Conservation (phyloP, 768 basidiomycete genomes). For the Grammothele lineata region DNA sequence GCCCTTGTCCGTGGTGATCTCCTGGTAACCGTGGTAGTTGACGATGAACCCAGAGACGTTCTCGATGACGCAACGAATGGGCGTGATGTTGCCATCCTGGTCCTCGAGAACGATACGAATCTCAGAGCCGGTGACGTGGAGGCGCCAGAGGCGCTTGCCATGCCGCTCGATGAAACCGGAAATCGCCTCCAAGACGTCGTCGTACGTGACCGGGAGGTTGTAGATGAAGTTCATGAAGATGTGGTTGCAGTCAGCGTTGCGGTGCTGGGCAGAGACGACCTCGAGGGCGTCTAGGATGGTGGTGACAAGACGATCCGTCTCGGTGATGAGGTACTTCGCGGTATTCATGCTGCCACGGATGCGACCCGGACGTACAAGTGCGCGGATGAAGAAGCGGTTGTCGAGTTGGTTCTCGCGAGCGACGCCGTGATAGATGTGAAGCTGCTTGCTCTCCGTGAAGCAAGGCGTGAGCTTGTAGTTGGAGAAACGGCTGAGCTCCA, state of each 20-base stretch:
- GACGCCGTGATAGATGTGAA: constrained; percentile 95
- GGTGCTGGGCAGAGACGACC: constrained; percentile 83
- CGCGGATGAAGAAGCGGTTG: constrained; percentile 96
- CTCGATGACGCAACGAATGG: constrained; percentile 97
- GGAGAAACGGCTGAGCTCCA: constrained; percentile 93
- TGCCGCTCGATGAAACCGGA: constrained; percentile 99
- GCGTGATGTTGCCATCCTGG: constrained; percentile 88
- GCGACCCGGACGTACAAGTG: constrained; percentile 92
- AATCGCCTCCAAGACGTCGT: constrained; percentile 94
- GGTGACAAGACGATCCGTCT: constrained; percentile 95
- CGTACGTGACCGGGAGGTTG: constrained; percentile 91
- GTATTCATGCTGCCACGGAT: constrained; percentile 89
- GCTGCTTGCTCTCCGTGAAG: constrained; percentile 95
- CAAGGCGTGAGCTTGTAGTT: constrained; percentile 96
- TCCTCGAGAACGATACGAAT: constrained; percentile 95
- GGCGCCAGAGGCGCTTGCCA: constrained; percentile 95
- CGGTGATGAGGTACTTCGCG: constrained; percentile 97
- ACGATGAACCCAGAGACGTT: constrained; percentile 99
- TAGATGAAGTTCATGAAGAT: constrained; percentile 99
- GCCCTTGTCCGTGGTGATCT: constrained; percentile 94
- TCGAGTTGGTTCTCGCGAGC: constrained; percentile 97
- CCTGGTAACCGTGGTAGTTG: constrained; percentile 97
- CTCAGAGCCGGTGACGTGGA: constrained; percentile 97
- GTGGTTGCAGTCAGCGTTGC: constrained; percentile 96
- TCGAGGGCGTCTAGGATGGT: constrained; percentile 93